Percentiles rank a stretch among this genome's conserved stretches.
phyloP scores from a whole-genome alignment of 2,329 filamentous ascomycete species.

The Pezicula radicicola region DNA sequence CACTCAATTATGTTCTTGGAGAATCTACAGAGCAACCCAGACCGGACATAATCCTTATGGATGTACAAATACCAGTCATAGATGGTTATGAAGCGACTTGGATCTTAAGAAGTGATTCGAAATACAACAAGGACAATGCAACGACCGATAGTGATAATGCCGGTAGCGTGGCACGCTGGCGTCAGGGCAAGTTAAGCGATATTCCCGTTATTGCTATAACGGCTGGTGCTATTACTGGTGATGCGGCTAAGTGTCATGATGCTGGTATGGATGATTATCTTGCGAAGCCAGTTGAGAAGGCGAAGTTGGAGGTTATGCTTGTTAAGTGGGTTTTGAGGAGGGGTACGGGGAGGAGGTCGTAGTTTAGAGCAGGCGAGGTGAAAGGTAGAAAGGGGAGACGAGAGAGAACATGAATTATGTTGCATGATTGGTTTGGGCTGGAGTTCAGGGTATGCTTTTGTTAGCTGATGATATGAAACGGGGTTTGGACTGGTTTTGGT shows the following conservation, averaged over 20 bases:
- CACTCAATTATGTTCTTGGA: slow-evolving; percentile 17
- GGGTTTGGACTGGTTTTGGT: no score
- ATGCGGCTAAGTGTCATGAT: slow-evolving; percentile 43
- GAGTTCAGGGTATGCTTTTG: no score
- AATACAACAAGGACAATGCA: slow-evolving; percentile 3
- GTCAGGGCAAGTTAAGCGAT: slow-evolving; percentile 24
- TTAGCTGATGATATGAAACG: no score
- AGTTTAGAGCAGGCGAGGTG: no score
- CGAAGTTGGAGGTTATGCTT: slow-evolving; percentile 19
- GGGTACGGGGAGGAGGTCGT: background rate
- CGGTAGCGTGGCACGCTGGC: slow-evolving; percentile 34
- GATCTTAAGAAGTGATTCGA: slow-evolving; percentile 34
- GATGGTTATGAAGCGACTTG: slow-evolving; percentile 45
- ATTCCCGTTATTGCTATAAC: slow-evolving; percentile 49
- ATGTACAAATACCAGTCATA: slow-evolving; percentile 54
- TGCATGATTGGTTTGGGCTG: no score
- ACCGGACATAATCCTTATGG: slow-evolving; percentile 31
- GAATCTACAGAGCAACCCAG: slow-evolving; percentile 12
- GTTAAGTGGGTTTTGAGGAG: slow-evolving; percentile 18
- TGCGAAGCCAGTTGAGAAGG: slow-evolving; percentile 42
- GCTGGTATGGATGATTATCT: slow-evolving; percentile 52
- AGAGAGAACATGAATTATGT: no score
- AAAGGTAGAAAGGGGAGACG: no score
- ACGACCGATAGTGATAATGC: background rate
- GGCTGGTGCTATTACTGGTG: slow-evolving; percentile 45